Conservation (phyloP, 345 rosid species). For the Rhizophora mangle region DNA sequence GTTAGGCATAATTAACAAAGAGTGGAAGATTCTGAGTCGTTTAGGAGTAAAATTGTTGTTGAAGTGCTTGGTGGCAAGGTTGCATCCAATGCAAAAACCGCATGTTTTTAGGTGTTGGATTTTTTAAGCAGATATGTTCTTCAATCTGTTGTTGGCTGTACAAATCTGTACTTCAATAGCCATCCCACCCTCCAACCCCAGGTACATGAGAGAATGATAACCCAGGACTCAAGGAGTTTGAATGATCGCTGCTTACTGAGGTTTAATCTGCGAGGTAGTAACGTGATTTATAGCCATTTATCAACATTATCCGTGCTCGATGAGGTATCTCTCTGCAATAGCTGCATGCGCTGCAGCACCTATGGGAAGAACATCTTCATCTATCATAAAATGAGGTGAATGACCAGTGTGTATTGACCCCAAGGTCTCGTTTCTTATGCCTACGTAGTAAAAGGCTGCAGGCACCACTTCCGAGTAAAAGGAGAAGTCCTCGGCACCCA, state of each 20-base stretch:
- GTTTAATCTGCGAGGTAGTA: background rate
- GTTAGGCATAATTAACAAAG: no score
- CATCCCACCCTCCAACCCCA: no score
- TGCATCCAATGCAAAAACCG: no score
- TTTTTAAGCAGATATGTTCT: no score
- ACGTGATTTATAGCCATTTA: background rate
- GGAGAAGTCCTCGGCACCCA: constrained; percentile 95
- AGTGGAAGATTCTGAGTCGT: no score
- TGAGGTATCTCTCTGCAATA: constrained; percentile 78
- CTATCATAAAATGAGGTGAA: constrained; percentile 80
- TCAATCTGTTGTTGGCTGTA: no score
- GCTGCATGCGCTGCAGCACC: constrained; percentile 82
- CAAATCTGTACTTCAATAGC: no score
- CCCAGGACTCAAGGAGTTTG: background rate
- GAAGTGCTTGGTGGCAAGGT: no score
- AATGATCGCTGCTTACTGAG: background rate
- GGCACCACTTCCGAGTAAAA: constrained; percentile 71
- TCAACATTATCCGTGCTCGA: constrained; percentile 21
- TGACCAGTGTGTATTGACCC: constrained; percentile 71
- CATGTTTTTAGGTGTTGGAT: no score
- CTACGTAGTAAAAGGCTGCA: constrained; percentile 72
- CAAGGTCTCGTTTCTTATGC: constrained; percentile 69
- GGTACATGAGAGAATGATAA: background rate
- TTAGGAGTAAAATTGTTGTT: no score
- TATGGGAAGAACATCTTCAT: constrained; percentile 73